These are phyloP conservation scores for Rhizopogon sp. DNA, from an alignment of 768 basidiomycete genomes.

Conservation along the genomic window DNA sequence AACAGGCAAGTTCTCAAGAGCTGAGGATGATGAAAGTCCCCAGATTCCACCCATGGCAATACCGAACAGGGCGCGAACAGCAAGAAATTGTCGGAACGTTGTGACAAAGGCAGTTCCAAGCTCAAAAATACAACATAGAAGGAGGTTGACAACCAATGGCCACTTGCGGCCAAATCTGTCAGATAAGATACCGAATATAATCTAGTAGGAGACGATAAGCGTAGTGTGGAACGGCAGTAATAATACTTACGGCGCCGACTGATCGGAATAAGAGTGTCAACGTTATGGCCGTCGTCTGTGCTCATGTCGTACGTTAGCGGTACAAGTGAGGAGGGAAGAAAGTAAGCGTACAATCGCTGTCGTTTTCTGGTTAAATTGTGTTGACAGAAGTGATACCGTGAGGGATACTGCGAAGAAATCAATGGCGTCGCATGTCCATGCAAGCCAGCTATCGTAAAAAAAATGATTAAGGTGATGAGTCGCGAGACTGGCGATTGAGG, in stretches of 20 bases:
- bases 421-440: slow-evolving; percentile 84
- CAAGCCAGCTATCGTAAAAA: slow-evolving; percentile 53
- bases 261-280: slow-evolving; percentile 91
- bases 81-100: slow-evolving; percentile 77
- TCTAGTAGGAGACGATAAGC: slow-evolving; percentile 11
- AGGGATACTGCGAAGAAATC: slow-evolving; percentile 82
- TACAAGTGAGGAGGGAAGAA: not conserved
- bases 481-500: not conserved
- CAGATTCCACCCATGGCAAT: slow-evolving; percentile 89
- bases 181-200: slow-evolving; percentile 80
- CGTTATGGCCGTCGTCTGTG: slow-evolving; percentile 76
- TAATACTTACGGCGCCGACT: slow-evolving; percentile 51
- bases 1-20: slow-evolving; percentile 85
- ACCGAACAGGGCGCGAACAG: slow-evolving; percentile 77
- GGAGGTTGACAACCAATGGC: slow-evolving; percentile 76
- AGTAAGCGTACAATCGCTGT: slow-evolving; percentile 36
- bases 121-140: slow-evolving; percentile 67
- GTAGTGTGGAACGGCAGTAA: not conserved
- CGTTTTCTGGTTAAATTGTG: slow-evolving; percentile 41
- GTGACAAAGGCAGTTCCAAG: slow-evolving; percentile 78
- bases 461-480: not conserved
- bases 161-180: slow-evolving; percentile 93
- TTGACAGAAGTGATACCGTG: slow-evolving; percentile 40
- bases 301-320: not conserved
- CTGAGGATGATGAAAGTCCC: slow-evolving; percentile 78